A percentile compares a stretch with the other conserved stretches of the same genome.
These are phyloP conservation scores for Tricholoma bakamatsutake DNA, from an alignment of 768 basidiomycete species.

Conservation along the genomic window DNA sequence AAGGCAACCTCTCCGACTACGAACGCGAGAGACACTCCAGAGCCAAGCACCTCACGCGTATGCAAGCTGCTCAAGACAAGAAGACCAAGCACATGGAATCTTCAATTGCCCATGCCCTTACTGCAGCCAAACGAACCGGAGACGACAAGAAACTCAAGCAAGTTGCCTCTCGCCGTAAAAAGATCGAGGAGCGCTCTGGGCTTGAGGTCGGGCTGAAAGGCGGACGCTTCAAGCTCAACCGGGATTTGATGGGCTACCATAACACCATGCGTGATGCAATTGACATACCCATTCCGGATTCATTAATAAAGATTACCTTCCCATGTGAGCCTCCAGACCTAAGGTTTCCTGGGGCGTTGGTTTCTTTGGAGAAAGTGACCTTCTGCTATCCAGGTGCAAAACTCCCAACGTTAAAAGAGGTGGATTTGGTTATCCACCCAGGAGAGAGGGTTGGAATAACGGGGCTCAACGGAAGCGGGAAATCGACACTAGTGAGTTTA, in stretches of 20 bases:
- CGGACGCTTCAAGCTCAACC: slow-evolving; percentile 50
- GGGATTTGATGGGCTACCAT: slow-evolving; percentile 43
- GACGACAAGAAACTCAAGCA: slow-evolving; percentile 51
- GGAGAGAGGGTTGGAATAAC: slow-evolving; percentile 21
- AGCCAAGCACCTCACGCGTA: slow-evolving; percentile 35
- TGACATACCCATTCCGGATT: slow-evolving; percentile 32
- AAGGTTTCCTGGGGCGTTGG: slow-evolving; percentile 19
- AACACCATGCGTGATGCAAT: slow-evolving; percentile 32
- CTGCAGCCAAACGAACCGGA: slow-evolving; percentile 48
- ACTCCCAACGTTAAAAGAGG: slow-evolving; percentile 13
- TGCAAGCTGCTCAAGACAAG: slow-evolving; percentile 36
- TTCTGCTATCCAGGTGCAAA: slow-evolving; percentile 19
- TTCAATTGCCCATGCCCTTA: slow-evolving; percentile 46
- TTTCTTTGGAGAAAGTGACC: slow-evolving; percentile 17
- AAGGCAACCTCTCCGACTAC: slow-evolving; percentile 49
- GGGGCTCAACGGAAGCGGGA: slow-evolving; percentile 37
- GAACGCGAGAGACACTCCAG: slow-evolving; percentile 40
- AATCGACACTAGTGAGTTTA: slow-evolving; percentile 35
- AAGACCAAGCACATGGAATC: slow-evolving; percentile 40
- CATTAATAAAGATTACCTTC: slow-evolving; percentile 28
- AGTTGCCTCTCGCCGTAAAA: slow-evolving; percentile 57
- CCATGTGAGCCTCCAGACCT: slow-evolving; percentile 20
- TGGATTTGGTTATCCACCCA: slow-evolving; percentile 19
- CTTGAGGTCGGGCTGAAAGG: slow-evolving; percentile 34
- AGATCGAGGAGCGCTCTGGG: slow-evolving; percentile 37